Evolutionary conservation across 176 grass and related monocot species (phyloP), one percentile per base, ranked within the genome.

Genomic region (Secale cereale): DNA sequence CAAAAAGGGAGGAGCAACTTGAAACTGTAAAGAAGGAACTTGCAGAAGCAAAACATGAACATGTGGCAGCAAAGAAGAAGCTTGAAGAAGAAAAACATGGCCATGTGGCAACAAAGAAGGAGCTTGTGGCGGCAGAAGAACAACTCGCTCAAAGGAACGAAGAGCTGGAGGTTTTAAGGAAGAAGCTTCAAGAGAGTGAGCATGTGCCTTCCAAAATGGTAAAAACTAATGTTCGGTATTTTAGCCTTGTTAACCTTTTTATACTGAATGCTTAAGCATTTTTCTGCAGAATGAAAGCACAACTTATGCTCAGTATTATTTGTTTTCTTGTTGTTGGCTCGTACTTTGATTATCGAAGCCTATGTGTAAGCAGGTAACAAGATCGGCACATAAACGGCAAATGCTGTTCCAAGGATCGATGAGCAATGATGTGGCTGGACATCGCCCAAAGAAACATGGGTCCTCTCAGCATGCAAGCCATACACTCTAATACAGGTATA

Each of bases 101-200:
- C 36, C 35, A 23, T 23, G 22, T 26, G 1, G 22, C 27, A 10
- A 41, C 35, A 35, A 16, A 43, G 35, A 40, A 64, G 36, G 77
- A 43, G 16, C 63, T 82, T 63, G 17, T 11, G 0, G 17, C 29
- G 22, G 33, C 54, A 88, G 3, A 60, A 52, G 41, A 74, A 10
- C 10, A 65, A 35, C 46, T 79, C 56, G 61, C 65, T 57, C 11
- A 3, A 10, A 72, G 40, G 65, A 54, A 52, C 3, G 0, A 39
- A 4, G 43, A 57, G 8, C 3, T 84, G 41, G 40, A 79, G 56
- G 13, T 20, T 65, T 17, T 79, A 19, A 79, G 69, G 75, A 79
- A 63, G 71, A 83, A 88, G 28, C 56, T 84, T 88, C 52, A 74
- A 40, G 87, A 65, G 37, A 83, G n/a, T 73, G 75, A 84, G 84